phyloP scores from a whole-genome alignment of 1,284 basidiomycete genomes.

The Athelia sp. region DNA sequence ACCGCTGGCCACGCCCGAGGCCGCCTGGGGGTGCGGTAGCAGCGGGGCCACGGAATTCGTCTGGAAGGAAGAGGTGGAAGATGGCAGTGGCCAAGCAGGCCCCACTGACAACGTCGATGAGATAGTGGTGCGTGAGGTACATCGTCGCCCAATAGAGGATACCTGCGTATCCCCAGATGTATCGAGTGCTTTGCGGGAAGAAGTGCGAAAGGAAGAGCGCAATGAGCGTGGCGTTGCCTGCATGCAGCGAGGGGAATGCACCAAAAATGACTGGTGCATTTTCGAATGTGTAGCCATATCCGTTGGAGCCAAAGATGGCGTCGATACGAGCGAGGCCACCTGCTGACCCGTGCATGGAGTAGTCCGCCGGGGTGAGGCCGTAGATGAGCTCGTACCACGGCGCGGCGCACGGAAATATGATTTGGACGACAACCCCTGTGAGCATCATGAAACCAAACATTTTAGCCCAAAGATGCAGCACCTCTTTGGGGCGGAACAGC shows the following conservation, averaged over 20 bases:
- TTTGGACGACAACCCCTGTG: constrained; percentile 84
- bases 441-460: constrained; percentile 96
- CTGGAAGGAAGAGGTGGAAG: constrained; percentile 88
- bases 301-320: constrained; percentile 73
- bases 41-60: constrained; percentile 63
- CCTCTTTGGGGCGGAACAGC: constrained; percentile 75
- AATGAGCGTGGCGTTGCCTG: constrained; percentile 87
- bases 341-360: constrained; percentile 87
- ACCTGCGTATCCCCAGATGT: constrained; percentile 84
- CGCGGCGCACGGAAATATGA: constrained; percentile 88
- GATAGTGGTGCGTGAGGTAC: constrained; percentile 97
- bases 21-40: constrained; percentile 44
- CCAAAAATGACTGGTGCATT: constrained; percentile 94
- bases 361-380: constrained; percentile 92
- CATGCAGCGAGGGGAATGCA: constrained; percentile 93
- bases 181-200: constrained; percentile 71
- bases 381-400: constrained; percentile 99
- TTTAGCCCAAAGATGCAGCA: constrained; percentile 82
- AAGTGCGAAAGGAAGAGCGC: constrained; percentile 94
- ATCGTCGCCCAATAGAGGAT: constrained; percentile 97
- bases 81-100: constrained; percentile 84
- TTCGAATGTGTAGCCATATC: constrained; percentile 84
- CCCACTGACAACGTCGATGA: constrained; percentile 94
- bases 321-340: constrained; percentile 94
- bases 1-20: constrained; percentile 29